Conservation (phyloP, 495 filamentous ascomycete species). For the Penicillium silybi region DNA sequence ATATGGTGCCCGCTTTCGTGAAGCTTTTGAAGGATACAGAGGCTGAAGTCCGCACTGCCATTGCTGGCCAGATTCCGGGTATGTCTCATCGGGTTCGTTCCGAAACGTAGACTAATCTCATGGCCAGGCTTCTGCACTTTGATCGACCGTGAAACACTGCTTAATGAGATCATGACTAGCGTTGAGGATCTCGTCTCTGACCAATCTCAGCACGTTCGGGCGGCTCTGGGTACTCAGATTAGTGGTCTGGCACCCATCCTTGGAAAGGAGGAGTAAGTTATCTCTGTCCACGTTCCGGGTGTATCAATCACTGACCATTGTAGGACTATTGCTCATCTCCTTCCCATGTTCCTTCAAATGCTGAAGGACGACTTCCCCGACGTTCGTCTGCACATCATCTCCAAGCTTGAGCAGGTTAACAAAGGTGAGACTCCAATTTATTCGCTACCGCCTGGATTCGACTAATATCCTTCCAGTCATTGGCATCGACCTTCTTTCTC, state of each 20-base stretch:
- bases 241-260: slow-evolving; percentile 95
- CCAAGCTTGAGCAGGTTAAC: slow-evolving; percentile 95
- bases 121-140: slow-evolving; percentile 79
- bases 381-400: slow-evolving; percentile 96
- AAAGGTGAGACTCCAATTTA: slow-evolving; percentile 58
- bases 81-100: slow-evolving; percentile 17
- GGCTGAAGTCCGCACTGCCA: slow-evolving; percentile 94
- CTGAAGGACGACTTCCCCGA: slow-evolving; percentile 99
- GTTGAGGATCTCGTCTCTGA: slow-evolving; percentile 96
- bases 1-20: slow-evolving; percentile 94
- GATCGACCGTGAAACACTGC: slow-evolving; percentile 78
- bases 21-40: slow-evolving; percentile 96
- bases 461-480: slow-evolving; percentile 60
- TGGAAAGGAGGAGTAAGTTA: slow-evolving; percentile 90
- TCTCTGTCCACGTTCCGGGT: neutral
- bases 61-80: slow-evolving; percentile 96
- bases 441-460: slow-evolving; percentile 70
- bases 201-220: slow-evolving; percentile 92
- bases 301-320: neutral
- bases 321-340: slow-evolving; percentile 90
- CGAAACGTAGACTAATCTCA: slow-evolving; percentile 13
- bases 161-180: slow-evolving; percentile 95
- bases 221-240: slow-evolving; percentile 93
- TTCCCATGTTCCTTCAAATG: slow-evolving; percentile 99
- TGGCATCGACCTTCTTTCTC: slow-evolving; percentile 92